These are phyloP conservation scores for Didymella lethalis DNA, from an alignment of 2,329 filamentous ascomycete species.

Conservation along the genomic window DNA sequence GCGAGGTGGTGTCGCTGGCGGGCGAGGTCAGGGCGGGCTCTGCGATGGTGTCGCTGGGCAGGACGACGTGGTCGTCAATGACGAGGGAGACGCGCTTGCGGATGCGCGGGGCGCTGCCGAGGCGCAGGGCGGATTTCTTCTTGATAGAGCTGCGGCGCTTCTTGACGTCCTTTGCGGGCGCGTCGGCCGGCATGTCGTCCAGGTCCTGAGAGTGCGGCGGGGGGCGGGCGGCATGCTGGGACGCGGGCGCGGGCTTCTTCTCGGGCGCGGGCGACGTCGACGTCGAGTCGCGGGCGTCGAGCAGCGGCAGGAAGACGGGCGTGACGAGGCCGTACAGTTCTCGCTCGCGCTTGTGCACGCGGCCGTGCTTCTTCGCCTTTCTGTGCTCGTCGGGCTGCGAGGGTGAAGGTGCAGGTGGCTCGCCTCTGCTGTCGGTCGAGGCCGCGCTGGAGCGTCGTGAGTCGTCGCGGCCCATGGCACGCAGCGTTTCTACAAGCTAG, in stretches of 20 bases:
- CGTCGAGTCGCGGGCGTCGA: constrained; percentile 42
- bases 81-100: constrained; percentile 49
- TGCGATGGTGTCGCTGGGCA: constrained; percentile 45
- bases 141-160: constrained; percentile 42
- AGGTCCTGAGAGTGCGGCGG: constrained; percentile 30
- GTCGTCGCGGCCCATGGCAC: constrained; percentile 40
- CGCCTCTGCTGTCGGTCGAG: constrained; percentile 1
- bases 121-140: constrained; percentile 48
- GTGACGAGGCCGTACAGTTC: constrained; percentile 50
- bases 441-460: constrained; percentile 17
- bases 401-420: not conserved
- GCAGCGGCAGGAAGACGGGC: constrained; percentile 48
- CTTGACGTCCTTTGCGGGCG: constrained; percentile 24
- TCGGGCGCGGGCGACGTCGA: constrained; percentile 28
- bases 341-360: constrained; percentile 49
- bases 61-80: constrained; percentile 50
- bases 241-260: constrained; percentile 27
- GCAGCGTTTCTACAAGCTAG: constrained; percentile 46
- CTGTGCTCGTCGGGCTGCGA: constrained; percentile 32
- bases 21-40: constrained; percentile 40
- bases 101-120: constrained; percentile 31
- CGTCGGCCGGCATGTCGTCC: constrained; percentile 17
- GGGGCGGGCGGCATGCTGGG: constrained; percentile 15
- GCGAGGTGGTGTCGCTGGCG: constrained; percentile 41
- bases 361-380: constrained; percentile 47